Percentiles rank a stretch among this genome's conserved stretches.
These are phyloP conservation scores for Haemoproteus tartakovskyi DNA, from an alignment of 169 alveolate species.

Conservation along the genomic window DNA sequence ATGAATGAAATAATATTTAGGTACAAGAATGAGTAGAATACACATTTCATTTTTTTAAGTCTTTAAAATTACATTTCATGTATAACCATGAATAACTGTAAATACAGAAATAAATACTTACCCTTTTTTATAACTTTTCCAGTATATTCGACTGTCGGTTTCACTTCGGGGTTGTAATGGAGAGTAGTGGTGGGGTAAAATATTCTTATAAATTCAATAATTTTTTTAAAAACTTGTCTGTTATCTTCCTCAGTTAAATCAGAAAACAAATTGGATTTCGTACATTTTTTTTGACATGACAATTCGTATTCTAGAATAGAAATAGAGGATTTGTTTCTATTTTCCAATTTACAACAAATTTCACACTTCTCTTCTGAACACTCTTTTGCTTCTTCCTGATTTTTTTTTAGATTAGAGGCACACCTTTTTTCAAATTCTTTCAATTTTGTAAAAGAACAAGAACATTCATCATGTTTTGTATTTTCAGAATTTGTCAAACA, in stretches of 20 bases:
- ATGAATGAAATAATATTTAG: background rate
- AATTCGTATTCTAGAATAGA: conserved; percentile 51
- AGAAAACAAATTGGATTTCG: conserved; percentile 12
- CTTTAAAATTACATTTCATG: background rate
- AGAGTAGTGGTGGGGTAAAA: conserved; percentile 46
- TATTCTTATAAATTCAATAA: conserved; percentile 56
- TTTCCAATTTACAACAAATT: conserved; percentile 54
- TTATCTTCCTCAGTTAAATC: conserved; percentile 36
- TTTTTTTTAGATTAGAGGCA: conserved; percentile 49
- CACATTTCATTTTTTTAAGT: background rate
- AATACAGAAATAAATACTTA: background rate
- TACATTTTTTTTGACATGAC: conserved; percentile 48
- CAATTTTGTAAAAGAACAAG: conserved; percentile 37
- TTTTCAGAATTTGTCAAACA: conserved; percentile 22
- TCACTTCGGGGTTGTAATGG: conserved; percentile 26
- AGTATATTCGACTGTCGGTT: conserved; percentile 8
- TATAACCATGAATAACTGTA: background rate
- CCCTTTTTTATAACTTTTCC: conserved; percentile 16
- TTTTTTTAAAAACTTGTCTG: conserved; percentile 38
- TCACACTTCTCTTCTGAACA: conserved; percentile 63
- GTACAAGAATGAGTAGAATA: background rate
- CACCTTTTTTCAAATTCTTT: conserved; percentile 58
- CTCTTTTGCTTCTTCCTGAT: conserved; percentile 60
- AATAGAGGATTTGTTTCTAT: conserved; percentile 11
- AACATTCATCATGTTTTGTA: conserved; percentile 25